These are phyloP conservation scores for Periconia sp. DNA, from an alignment of 2,329 filamentous ascomycete genomes.

Conservation along the genomic window DNA sequence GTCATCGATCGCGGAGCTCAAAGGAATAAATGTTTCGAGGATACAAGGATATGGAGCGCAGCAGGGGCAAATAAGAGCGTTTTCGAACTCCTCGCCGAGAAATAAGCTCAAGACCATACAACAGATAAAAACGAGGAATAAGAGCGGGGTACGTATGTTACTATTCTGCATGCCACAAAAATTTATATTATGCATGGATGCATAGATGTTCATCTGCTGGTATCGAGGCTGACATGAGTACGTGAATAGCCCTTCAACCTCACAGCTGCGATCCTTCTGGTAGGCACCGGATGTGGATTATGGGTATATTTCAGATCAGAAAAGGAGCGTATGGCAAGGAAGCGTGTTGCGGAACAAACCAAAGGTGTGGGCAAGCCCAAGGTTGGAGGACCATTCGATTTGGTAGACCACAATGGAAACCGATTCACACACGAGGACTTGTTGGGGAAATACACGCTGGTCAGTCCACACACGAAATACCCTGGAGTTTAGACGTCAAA, in stretches of 20 bases:
- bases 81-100: conserved; percentile 31
- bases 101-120: conserved; percentile 39
- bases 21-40: conserved; percentile 12
- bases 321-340: conserved; percentile 86
- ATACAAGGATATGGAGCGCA: conserved; percentile 6
- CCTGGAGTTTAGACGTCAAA: not conserved
- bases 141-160: conserved; percentile 32
- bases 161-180: not conserved
- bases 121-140: conserved; percentile 38
- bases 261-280: conserved; percentile 85
- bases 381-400: conserved; percentile 82
- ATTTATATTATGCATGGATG: not conserved
- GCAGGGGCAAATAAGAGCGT: conserved; percentile 19
- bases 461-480: conserved; percentile 44
- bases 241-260: conserved; percentile 81
- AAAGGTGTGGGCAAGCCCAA: conserved; percentile 93
- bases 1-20: conserved; percentile 8
- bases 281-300: conserved; percentile 73
- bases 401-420: conserved; percentile 80
- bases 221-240: conserved; percentile 11
- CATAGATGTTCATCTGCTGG: not conserved
- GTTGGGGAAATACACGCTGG: conserved; percentile 82
- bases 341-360: conserved; percentile 84
- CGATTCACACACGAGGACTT: conserved; percentile 77
- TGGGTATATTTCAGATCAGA: conserved; percentile 92